Evolutionary conservation across 2,329 filamentous ascomycete genomes (phyloP).

Genomic region (Neoarthrinium moseri): DNA sequence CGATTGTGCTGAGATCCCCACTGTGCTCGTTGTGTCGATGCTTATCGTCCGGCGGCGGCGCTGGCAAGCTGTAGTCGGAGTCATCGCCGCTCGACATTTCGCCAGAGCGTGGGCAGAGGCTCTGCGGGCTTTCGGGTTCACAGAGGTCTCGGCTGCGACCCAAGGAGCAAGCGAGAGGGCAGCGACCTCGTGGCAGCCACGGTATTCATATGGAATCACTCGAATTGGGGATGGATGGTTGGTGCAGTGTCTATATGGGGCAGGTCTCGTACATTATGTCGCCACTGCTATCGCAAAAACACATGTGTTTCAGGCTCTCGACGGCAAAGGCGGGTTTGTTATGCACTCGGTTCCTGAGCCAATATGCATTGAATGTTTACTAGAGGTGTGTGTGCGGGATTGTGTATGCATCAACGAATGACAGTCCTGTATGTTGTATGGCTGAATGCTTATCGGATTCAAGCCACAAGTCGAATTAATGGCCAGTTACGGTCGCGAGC

Average conservation of each 20-base stretch:
- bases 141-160: background rate
- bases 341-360: background rate
- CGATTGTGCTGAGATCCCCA: constrained; percentile 4
- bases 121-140: background rate
- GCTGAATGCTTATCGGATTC: background rate
- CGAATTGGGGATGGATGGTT: background rate
- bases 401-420: background rate
- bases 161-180: constrained; percentile 1
- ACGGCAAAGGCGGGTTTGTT: too few relatives aligned
- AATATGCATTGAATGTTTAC: too few relatives aligned
- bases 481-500: constrained; percentile 1
- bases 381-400: background rate
- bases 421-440: background rate
- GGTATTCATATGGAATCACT: background rate
- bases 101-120: background rate
- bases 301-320: background rate
- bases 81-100: constrained; percentile 2
- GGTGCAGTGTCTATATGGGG: constrained; percentile 3
- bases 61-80: constrained; percentile 1
- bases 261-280: background rate
- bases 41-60: constrained; percentile 3
- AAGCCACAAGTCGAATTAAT: background rate
- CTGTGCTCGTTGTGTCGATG: constrained; percentile 5
- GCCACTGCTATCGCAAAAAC: background rate
- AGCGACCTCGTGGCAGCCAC: constrained; percentile 3